Base-by-base conservation (phyloP, 1,284 basidiomycete species). In the Flammula alnicola region DNA sequence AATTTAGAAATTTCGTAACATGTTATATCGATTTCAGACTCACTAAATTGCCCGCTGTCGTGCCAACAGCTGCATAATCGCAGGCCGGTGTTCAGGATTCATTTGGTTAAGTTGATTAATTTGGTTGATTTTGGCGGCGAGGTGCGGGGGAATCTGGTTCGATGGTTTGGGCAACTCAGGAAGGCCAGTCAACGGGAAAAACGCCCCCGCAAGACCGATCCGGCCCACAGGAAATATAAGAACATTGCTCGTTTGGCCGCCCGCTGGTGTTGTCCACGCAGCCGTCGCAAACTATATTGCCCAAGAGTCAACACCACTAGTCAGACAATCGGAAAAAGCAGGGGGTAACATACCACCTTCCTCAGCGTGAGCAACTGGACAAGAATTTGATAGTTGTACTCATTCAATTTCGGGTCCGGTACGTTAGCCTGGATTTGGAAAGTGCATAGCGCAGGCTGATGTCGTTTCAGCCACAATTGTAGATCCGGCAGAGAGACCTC, bases 131-230 rank as follows among this genome's bases (percentile, higher is more conserved):
- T 39, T 66, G 30, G 35, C 65, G 51, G n/a, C 55, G 55, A 30
- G 58, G 43, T 14, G 63, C 17, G 6, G 56, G 53, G 8, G 8
- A 16, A 16, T 23, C 20, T 19, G 36, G 36, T 38, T 20, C 10
- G 51, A 27, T 9, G 60, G 44, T 52, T 67, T 69, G 0, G 70
- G 71, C 47, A 73, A 55, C 47, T 84, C 82, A 1, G 86, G 82
- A 20, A 88, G 68, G 2, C 83, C 83, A 0, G 71, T 76, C 1
- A 73, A 37, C 0, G 79, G 77, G 61, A 87, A 88, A 45, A 78
- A 75, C 0, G 77, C 78, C 7, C 77, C 83, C 3, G 65, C 68
- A 11, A 86, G 65, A 6, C 35, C 48, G 16, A 60, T 53, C 7
- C 53, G 58, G 16, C 58, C 58, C 7, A 66, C 55, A 14, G 79